Conservation (phyloP, 202 grass and related monocot species). For the Saccharum hybrid region DNA sequence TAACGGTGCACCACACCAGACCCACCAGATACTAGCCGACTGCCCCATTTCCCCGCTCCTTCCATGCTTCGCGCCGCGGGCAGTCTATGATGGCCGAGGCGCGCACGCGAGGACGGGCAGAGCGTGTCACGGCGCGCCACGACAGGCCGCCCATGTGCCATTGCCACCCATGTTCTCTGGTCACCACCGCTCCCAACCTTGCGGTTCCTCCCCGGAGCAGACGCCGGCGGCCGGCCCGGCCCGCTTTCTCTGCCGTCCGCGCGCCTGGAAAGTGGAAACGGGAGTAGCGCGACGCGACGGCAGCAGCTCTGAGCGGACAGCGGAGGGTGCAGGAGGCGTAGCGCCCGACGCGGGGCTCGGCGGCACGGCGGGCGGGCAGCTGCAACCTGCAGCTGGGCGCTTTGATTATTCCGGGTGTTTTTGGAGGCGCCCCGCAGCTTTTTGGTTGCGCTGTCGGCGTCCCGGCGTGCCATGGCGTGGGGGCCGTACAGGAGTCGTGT, state of each 20-base stretch:
- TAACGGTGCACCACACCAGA: background rate
- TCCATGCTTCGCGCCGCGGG: conserved; percentile 12
- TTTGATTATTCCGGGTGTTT: conserved; percentile 40
- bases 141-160: background rate
- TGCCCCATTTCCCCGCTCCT: background rate
- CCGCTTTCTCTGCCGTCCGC: too few species aligned
- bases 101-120: conserved; percentile 42
- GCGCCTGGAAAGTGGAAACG: background rate
- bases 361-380: background rate
- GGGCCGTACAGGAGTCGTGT: conserved; percentile 16
- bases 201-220: too few species aligned
- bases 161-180: background rate
- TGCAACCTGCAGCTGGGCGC: background rate
- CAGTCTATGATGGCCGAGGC: conserved; percentile 53
- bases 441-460: conserved; percentile 52
- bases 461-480: conserved; percentile 1
- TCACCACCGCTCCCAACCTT: conserved; percentile 40
- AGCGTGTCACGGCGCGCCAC: background rate
- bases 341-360: conserved; percentile 30
- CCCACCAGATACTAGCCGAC: background rate
- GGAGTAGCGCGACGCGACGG: background rate
- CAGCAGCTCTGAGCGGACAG: background rate
- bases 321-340: conserved; percentile 17
- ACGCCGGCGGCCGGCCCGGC: background rate
- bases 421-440: conserved; percentile 50